phyloP scores from a whole-genome alignment of 2,329 filamentous ascomycete genomes.

The Emmonsia crescens region DNA sequence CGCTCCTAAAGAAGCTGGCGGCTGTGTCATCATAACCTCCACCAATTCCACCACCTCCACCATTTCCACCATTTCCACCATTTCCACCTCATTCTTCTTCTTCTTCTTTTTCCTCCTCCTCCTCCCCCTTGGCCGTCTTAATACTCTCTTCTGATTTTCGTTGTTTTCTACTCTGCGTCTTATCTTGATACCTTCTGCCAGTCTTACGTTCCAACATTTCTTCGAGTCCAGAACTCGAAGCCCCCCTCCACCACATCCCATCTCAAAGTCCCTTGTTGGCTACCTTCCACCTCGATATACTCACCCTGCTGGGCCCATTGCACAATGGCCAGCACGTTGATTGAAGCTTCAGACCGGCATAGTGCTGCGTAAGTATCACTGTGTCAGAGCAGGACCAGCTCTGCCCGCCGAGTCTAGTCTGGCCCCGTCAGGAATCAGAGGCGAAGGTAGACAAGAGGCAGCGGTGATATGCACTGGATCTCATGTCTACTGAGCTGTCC shows the following conservation, averaged over 20 bases:
- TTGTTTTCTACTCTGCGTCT: background rate
- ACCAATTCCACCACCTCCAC: background rate
- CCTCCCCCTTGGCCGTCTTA: background rate
- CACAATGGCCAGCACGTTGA: constrained; percentile 42
- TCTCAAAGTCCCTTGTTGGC: background rate
- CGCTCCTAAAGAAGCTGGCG: background rate
- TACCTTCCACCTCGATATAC: background rate
- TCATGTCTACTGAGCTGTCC: background rate
- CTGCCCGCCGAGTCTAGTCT: background rate
- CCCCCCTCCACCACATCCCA: background rate
- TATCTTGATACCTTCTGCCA: background rate
- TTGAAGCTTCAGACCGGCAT: constrained; percentile 39
- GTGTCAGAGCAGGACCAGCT: background rate
- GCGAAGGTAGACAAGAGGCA: background rate
- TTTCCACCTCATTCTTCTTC: background rate
- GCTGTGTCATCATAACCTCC: background rate
- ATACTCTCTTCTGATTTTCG: background rate
- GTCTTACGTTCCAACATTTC: background rate
- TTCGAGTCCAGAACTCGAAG: background rate
- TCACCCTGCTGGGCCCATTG: constrained; percentile 5
- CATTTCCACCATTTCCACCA: background rate
- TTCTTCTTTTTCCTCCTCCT: background rate
- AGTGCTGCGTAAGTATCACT: constrained; percentile 41
- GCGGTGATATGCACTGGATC: background rate
- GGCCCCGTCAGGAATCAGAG: background rate